These are phyloP conservation scores for Carex parvula DNA, from an alignment of 176 grass and related monocot species.

Conservation along the genomic window DNA sequence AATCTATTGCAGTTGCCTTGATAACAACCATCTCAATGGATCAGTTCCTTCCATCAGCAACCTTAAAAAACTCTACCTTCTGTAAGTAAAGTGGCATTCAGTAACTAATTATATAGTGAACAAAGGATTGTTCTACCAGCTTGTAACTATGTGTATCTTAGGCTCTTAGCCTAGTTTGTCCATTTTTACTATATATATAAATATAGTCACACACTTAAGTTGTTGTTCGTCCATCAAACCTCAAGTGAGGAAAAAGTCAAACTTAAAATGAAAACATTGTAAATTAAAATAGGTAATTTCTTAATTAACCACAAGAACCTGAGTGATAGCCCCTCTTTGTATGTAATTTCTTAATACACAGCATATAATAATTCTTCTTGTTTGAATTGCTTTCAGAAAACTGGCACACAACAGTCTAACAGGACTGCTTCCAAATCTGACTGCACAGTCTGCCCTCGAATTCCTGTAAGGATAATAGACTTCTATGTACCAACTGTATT, in stretches of 20 bases:
- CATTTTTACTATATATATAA: neutral
- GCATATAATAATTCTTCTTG: neutral
- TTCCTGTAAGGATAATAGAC: slow-evolving; percentile 56
- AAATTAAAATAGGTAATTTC: neutral
- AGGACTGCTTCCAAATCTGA: slow-evolving; percentile 62
- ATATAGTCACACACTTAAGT: neutral
- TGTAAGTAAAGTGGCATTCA: slow-evolving; percentile 45
- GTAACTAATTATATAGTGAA: neutral
- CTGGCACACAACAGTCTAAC: slow-evolving; percentile 61
- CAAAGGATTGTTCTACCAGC: neutral
- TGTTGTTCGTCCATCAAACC: neutral
- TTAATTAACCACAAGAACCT: neutral
- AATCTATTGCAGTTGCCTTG: slow-evolving; percentile 47
- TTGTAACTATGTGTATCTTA: neutral
- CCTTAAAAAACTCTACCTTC: slow-evolving; percentile 37
- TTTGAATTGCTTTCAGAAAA: slow-evolving; percentile 37
- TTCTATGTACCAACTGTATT: neutral
- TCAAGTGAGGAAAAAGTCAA: neutral
- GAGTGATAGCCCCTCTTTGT: neutral
- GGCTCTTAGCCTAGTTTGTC: neutral
- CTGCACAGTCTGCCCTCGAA: slow-evolving; percentile 17
- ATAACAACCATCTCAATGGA: slow-evolving; percentile 41
- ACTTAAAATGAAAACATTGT: neutral
- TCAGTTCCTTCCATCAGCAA: slow-evolving; percentile 44
- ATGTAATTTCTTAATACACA: neutral